Base-by-base conservation (phyloP, 192 early-diverging fungal genomes). In the Rhizoclosmatium globosum region DNA sequence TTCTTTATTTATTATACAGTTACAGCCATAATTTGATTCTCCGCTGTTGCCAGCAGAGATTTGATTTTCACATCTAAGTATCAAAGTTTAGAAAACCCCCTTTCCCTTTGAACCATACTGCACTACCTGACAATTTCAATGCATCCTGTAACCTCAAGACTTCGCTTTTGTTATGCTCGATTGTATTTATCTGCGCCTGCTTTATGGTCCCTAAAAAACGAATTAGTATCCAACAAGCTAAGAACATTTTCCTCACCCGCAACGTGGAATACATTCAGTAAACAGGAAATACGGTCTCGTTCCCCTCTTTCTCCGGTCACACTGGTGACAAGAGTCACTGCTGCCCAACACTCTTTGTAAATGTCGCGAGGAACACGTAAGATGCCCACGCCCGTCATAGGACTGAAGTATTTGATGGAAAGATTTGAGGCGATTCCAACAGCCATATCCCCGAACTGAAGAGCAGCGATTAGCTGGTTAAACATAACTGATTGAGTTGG, bases 391-490 rank as follows among this genome's bases (percentile, higher is more conserved):
- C 62, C 60, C 13, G 84, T 85, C 71, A 71, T 76, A 2, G 74
- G 68, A 56, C 38, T 62, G 64, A 56, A 85, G 76, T 85, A 85
- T 67, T 83, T 83, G 60, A 85, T 39, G 41, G 67, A 45, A 46
- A 21, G 67, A 41, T n/a, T 42, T 9, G 67, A 7, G 6, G 9
- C 50, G 17, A 53, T 7, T 13, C 50, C 50, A 17, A 17, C 50
- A 17, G 50, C 17, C 50, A 53, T 53, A 17, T 53, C 50, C 17
- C 50, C 50, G 17, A 53, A 53, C 31, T 31, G 31, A 31, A 31
- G 31, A 31, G 31, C 31, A 31, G 31, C 31, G 31, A 31, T 31
- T 31, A 31, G 31, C 31, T 31, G 31, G 31, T 31, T 31, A 0
- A 31, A 31, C 31, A 31, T 31, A 31, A 31, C 31, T 31, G 31